Base-by-base conservation (phyloP, 2,329 filamentous ascomycete genomes). In the Microcera coccophila region DNA sequence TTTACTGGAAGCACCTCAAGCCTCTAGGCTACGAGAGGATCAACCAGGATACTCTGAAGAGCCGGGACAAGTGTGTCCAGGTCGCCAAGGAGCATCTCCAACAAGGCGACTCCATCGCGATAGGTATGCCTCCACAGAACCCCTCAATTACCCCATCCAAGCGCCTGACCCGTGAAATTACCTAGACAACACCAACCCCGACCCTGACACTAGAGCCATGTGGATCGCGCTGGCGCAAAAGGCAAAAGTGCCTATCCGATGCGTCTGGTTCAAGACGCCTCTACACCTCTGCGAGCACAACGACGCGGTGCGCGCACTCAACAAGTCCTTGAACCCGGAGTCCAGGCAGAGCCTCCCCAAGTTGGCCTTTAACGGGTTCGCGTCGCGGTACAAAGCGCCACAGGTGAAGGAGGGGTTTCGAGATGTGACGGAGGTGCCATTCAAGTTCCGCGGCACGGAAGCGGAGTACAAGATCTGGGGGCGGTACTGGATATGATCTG, bases 131-230 rank as follows among this genome's bases (percentile, higher is more conserved):
- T 47, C 44, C 22, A 17, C 44, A 44, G 47, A 41, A 31, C 29
- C 34, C 16, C 28, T 37, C 17, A 43, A 19, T 20, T 50, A 43
- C 51, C 41, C 48, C 46, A 34, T 48, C 40, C 42, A 16, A 39
- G 36, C 49, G 43, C 38, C 41, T 48, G 20, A 28, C 39, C 44
- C 40, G 50, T 47, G n/a, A 34, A 40, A 38, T 53, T 47, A 29
- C 33, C 42, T 38, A 93, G 93, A 98, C 66, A 97, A 95, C 64
- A 97, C 93, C n/a, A 98, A 98, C 62, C 81, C 90, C 21, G 86
- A 95, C 66, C 63, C 74, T 10, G 84, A 87, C 39, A 88, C 84
- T 18, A 78, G 93, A 51, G 75, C 77, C n/a, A 69, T 86, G 47
- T 97, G 91, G 91, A 67, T 88, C 22, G 71, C 79, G 19, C 67